Evolutionary conservation across 2,329 filamentous ascomycete genomes (phyloP).

Genomic region (Exophiala sp.): DNA sequence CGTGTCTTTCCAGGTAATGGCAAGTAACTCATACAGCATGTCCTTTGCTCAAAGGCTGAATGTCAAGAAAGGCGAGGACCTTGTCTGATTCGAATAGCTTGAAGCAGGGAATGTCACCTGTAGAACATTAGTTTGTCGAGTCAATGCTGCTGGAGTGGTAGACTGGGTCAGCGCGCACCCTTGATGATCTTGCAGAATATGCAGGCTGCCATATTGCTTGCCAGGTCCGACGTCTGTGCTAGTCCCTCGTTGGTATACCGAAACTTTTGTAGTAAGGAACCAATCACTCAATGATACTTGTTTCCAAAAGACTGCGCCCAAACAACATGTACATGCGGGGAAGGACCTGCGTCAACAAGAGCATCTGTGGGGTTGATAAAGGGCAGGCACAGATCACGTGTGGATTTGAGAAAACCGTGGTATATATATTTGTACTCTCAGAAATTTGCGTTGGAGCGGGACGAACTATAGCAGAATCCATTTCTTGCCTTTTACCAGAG

Average conservation of each 20-base stretch:
- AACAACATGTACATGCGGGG: too few relatives aligned
- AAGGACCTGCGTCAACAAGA: too few relatives aligned
- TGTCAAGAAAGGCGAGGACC: constrained; percentile 93
- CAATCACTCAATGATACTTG: too few relatives aligned
- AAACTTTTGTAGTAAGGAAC: background rate
- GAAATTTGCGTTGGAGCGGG: constrained; percentile 54
- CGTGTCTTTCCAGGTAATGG: constrained; percentile 10
- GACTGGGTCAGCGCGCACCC: constrained; percentile 49
- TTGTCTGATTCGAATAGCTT: constrained; percentile 96
- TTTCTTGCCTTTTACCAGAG: constrained; percentile 80
- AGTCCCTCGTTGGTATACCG: background rate
- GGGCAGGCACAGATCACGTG: constrained; percentile 8
- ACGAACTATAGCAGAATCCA: constrained; percentile 68
- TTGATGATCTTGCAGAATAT: constrained; percentile 99
- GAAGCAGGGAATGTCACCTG: constrained; percentile 92
- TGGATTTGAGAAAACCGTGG: background rate
- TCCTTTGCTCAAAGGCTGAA: constrained; percentile 80
- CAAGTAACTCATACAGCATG: constrained; percentile 64
- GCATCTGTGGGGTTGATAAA: background rate
- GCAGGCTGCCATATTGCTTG: constrained; percentile 56
- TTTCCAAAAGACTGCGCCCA: too few relatives aligned
- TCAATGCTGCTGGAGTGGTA: background rate
- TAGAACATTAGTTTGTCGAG: background rate
- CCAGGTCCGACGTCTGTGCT: background rate
- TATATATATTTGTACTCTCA: constrained; percentile 25